These are phyloP conservation scores for Cardamine occulta DNA, from an alignment of 345 rosid genomes.

Conservation along the genomic window DNA sequence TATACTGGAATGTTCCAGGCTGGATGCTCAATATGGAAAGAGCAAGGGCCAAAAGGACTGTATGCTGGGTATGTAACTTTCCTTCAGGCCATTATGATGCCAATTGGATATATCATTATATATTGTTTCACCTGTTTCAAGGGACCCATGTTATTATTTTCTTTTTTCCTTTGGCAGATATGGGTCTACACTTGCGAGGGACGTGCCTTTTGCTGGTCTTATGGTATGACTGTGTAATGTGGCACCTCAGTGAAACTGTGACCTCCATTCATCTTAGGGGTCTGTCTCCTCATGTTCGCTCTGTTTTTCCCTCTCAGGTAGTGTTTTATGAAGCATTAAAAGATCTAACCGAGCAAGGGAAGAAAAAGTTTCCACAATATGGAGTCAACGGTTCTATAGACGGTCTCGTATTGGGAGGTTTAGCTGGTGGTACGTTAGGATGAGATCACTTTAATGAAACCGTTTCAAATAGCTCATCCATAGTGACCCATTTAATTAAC, in stretches of 20 bases:
- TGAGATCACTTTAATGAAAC: slow-evolving; percentile 24
- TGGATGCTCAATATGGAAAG: slow-evolving; percentile 81
- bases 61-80: slow-evolving; percentile 73
- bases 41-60: slow-evolving; percentile 83
- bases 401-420: slow-evolving; percentile 87
- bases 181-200: slow-evolving; percentile 92
- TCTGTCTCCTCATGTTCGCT: slow-evolving; percentile 25
- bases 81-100: slow-evolving; percentile 15
- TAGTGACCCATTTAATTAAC: not conserved
- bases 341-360: slow-evolving; percentile 61
- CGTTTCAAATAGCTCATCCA: not conserved
- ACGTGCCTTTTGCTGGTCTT: slow-evolving; percentile 95
- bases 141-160: not conserved
- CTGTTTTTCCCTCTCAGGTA: slow-evolving; percentile 56
- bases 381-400: slow-evolving; percentile 61
- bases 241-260: not conserved
- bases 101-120: slow-evolving; percentile 1
- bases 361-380: slow-evolving; percentile 54
- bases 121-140: slow-evolving; percentile 5
- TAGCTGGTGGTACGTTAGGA: slow-evolving; percentile 84
- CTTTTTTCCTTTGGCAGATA: slow-evolving; percentile 56
- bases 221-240: slow-evolving; percentile 58
- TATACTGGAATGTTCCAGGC: slow-evolving; percentile 90
- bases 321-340: slow-evolving; percentile 84
- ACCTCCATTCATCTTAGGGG: not conserved